Base-by-base conservation (phyloP, 768 basidiomycete species). In the Rhodotorula diobovata region DNA sequence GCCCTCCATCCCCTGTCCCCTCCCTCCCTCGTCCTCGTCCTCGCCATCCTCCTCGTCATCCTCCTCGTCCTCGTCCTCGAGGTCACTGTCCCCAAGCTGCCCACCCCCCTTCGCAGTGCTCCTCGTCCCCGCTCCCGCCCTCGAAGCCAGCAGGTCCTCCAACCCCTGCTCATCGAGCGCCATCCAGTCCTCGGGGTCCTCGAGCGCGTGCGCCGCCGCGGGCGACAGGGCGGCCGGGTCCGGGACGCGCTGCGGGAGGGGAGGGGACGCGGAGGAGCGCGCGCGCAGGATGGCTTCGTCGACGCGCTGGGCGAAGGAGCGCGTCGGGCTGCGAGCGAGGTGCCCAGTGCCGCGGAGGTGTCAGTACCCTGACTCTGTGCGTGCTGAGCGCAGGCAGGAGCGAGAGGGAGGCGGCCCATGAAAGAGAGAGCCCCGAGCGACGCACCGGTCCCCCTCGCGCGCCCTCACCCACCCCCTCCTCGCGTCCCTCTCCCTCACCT, bases 171-270 rank as follows among this genome's bases (percentile, higher is more conserved):
- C 66, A 39, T 76, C 74, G 35, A 77, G 66, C 35, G 61, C 87
- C n/a, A 97, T 82, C 96, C 96, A 99, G 2, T 85, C 85, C 71
- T 95, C 93, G 15, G 84, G 80, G 74, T 90, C 88, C 78, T 94
- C 91, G n/a, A 72, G 57, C 12, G 28, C 32, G 28, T n/a, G 48
- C 10, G 46, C 28, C 0, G 18, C 16, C 2, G 32, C 21, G 59
- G 23, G 7, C 58, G 61, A 46, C 48, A 66, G 30, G 15, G 45
- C 34, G 4, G 56, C 37, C 0, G 65, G 66, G 35, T 53, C 21
- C 43, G 30, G 10, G 80, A 81, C 61, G 78, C 72, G 77, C 46
- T 18, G 69, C 61, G 60, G 79, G 77, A 21, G 51, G 7, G 48
- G 25, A 6, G 20, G 4, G 20, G 18, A 10, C 46, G 46, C 0